Percentiles rank a stretch among this genome's conserved stretches.
phyloP scores from a whole-genome alignment of 2,329 filamentous ascomycete species.

The Rugonectria rugulosa region DNA sequence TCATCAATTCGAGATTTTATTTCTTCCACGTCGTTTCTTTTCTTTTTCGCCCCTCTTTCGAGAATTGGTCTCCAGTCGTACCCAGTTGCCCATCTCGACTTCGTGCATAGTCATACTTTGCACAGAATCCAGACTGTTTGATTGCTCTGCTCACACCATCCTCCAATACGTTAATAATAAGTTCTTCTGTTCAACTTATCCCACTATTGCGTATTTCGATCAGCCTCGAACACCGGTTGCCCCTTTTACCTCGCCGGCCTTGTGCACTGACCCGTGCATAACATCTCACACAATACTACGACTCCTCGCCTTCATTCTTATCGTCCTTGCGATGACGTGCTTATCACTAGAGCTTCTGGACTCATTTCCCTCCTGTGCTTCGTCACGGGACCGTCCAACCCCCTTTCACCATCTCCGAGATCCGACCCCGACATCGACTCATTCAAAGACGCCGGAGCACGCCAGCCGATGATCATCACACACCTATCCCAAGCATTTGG shows the following conservation, averaged over 20 bases:
- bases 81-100: too few species aligned
- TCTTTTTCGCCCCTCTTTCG: constrained; percentile 20
- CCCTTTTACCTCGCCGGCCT: background rate
- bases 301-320: background rate
- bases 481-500: constrained; percentile 17
- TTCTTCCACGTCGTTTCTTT: constrained; percentile 6
- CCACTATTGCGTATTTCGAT: constrained; percentile 8
- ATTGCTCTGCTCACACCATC: too few species aligned
- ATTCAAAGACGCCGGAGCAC: constrained; percentile 1
- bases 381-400: constrained; percentile 16
- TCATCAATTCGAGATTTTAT: constrained; percentile 25
- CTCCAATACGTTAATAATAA: too few species aligned
- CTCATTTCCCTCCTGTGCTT: constrained; percentile 17
- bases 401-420: constrained; percentile 29
- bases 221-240: constrained; percentile 15
- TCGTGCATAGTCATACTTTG: too few species aligned
- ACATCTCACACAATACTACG: background rate
- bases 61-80: constrained; percentile 11
- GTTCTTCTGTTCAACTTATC: too few species aligned
- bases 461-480: background rate
- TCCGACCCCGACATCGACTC: constrained; percentile 25
- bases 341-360: constrained; percentile 14
- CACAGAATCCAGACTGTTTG: too few species aligned
- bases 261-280: constrained; percentile 1
- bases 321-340: constrained; percentile 28